Evolutionary conservation across 1,139 yeast genomes (phyloP).

Genomic region (Kodamaea arcana): DNA sequence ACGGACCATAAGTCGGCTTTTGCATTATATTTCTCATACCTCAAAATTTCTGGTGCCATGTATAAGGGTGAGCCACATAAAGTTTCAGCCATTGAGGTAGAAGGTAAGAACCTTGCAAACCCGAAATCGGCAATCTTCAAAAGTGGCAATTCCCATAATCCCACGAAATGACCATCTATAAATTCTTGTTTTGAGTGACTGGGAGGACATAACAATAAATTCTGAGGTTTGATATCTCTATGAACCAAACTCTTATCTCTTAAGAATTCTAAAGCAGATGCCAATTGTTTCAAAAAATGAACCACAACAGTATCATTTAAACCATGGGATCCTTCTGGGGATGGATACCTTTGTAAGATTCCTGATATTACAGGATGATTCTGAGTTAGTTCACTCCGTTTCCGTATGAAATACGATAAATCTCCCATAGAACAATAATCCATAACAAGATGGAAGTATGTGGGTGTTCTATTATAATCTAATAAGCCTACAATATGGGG

Average conservation of each 20-base stretch:
- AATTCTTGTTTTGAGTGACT: conserved; percentile 60
- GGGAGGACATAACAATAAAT: conserved; percentile 75
- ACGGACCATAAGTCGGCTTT: conserved; percentile 98
- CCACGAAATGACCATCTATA: conserved; percentile 55
- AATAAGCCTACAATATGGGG: conserved; percentile 87
- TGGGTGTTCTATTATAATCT: conserved; percentile 74
- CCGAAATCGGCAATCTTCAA: conserved; percentile 96
- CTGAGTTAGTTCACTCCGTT: conserved; percentile 64
- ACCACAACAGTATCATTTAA: conserved; percentile 72
- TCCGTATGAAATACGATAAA: conserved; percentile 77
- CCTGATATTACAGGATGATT: conserved; percentile 79
- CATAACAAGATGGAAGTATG: conserved; percentile 90
- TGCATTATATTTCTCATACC: conserved; percentile 94
- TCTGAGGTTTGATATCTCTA: conserved; percentile 93
- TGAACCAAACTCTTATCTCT: conserved; percentile 84
- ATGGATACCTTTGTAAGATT: conserved; percentile 76
- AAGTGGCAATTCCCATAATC: conserved; percentile 84
- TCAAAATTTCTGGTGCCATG: conserved; percentile 96
- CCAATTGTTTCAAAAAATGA: conserved; percentile 82
- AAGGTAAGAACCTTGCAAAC: conserved; percentile 89
- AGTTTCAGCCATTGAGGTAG: conserved; percentile 92
- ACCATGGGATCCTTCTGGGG: conserved; percentile 74
- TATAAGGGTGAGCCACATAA: conserved; percentile 95
- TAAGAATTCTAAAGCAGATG: conserved; percentile 78
- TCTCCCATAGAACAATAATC: conserved; percentile 96